A percentile compares a stretch with the other conserved stretches of the same genome.
These are phyloP conservation scores for Scleroderma bovista DNA, from an alignment of 768 basidiomycete species.

Conservation along the genomic window DNA sequence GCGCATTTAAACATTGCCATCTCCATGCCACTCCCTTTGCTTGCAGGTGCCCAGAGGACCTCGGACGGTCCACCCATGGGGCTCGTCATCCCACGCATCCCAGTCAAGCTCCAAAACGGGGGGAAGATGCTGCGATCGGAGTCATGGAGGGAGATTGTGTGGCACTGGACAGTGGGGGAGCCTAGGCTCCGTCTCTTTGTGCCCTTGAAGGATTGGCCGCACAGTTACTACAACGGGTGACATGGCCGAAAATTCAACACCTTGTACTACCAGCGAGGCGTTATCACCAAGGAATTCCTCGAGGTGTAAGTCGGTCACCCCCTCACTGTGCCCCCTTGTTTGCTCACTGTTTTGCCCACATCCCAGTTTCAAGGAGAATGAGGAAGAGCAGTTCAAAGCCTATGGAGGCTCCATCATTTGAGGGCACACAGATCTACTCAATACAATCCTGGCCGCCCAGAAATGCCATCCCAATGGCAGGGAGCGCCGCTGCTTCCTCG, in stretches of 20 bases:
- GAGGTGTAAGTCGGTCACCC: no score
- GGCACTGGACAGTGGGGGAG: slow-evolving; percentile 3
- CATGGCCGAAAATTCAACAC: neutral
- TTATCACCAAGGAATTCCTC: no score
- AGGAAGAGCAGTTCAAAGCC: no score
- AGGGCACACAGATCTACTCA: no score
- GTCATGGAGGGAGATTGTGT: slow-evolving; percentile 5
- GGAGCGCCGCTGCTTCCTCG: no score
- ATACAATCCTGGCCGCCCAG: no score
- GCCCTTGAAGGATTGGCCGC: slow-evolving; percentile 6
- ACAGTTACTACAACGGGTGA: neutral
- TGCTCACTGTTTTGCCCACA: no score
- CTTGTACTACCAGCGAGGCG: neutral
- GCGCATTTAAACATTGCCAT: no score
- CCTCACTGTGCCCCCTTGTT: no score
- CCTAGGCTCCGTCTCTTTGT: neutral
- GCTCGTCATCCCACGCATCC: neutral
- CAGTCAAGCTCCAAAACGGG: slow-evolving; percentile 6
- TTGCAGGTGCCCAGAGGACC: neutral
- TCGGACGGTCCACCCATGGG: neutral
- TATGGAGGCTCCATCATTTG: no score
- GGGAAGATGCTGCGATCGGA: slow-evolving; percentile 11
- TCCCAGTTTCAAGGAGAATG: no score
- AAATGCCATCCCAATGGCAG: no score
- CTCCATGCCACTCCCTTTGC: neutral